Evolutionary conservation across 2,329 filamentous ascomycete species (phyloP), one percentile per base, ranked within the genome.

Genomic region (Trichoderma koningii): DNA sequence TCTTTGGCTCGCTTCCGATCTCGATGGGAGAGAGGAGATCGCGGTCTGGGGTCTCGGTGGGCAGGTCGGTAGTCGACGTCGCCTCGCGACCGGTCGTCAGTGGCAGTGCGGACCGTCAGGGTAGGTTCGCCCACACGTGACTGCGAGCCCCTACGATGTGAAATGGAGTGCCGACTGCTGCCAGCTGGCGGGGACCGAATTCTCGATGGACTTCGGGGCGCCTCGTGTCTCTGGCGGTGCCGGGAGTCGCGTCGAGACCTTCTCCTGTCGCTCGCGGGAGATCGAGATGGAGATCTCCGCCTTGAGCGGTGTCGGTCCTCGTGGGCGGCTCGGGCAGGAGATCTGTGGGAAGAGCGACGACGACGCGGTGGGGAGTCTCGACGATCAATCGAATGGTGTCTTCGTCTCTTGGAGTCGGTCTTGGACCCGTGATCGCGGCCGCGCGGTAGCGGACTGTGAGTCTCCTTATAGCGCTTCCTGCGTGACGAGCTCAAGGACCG

Each of bases 371-470:
- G 74, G 47, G 70, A 63, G 61, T 71, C 72, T 30, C 72, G 72
- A 59, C 71, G 73, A 50, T 76, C 72, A 66, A 74, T 73, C 23
- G 76, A 75, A 47, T 70, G 73, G 10, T 72, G 75, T 23, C 72
- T 70, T 64, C 73, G 73, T 57, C 73, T 74, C 67, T 71, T 73
- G 1, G 71, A 71, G 2, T 70, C 64, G 30, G 70, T 72, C 56
- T 79, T 78, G 64, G 76, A 76, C 67, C 78, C 78, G 66, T 76
- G 77, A 65, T 77, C 77, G 56, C 76, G 75, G 51, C 73, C 75
- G 63, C 75, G 75, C 74, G 78, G 63, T 69, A 80, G 80, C 23
- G 75, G 72, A 55, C 76, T 77, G 55, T 73, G 70, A 4, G 73
- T 70, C 66, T 74, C 72, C 66, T 74, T 75, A 19, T 75, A 78